Base-by-base conservation (phyloP, 306 rosid genomes). In the Cucurbita pepo region DNA sequence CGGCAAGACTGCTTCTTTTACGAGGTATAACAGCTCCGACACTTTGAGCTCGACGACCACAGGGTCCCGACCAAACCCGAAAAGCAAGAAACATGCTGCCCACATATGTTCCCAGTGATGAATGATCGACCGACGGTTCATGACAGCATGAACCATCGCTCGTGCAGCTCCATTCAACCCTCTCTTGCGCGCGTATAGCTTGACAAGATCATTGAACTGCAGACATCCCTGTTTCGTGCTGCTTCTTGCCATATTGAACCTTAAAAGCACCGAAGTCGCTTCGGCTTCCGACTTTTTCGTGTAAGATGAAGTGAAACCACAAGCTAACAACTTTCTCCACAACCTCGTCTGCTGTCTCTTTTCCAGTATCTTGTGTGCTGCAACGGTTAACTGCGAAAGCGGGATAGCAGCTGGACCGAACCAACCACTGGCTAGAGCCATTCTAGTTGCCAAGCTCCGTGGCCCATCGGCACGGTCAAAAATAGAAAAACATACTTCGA, bases 401-500 rank as follows among this genome's bases (percentile, higher is more conserved):
- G 96, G 97, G 75, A 91, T 83, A 10, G 94, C 76, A 34, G 86
- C 73, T 0, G 97, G 94, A 55, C 91, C 97, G 61, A 91, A 89
- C 97, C 97, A 91, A 63, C 91, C 91, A 74, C 97, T 85, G 74
- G 85, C 89, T 53, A 86, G 88, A 57, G 88, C 86, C 94, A 91
- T 91, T 82, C 90, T 84, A 77, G 94, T 87, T 21, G 97, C 86
- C 84, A 91, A 83, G 91, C 91, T 89, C 73, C 88, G 81, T 7
- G 96, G 97, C 11, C 97, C 90, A 65, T 89, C 94, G 0, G 97
- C 96, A 56, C 89, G 97, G 81, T 89, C 96, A 53, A 91, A 91
- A 74, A 91, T 91, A 21, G 97, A 89, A 83, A 91, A 89, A 80
- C 97, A 91, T 43, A 89, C 97, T 79, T 91, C 94, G 0, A 91